These are phyloP conservation scores for Thelonectria discophora DNA, from an alignment of 2,329 filamentous ascomycete species.

Conservation along the genomic window DNA sequence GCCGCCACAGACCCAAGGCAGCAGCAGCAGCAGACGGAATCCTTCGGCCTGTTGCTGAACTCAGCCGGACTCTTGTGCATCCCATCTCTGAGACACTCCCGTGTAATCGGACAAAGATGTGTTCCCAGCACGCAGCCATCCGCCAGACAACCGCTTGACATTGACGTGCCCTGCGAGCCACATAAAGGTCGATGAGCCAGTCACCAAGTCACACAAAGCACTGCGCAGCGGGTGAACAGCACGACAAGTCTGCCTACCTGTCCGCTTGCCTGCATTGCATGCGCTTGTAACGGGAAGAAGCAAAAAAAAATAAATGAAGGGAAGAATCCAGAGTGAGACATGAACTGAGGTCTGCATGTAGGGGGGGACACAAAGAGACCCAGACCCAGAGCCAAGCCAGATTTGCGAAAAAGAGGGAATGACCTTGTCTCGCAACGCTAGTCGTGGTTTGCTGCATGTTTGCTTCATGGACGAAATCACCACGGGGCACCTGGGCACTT, in stretches of 20 bases:
- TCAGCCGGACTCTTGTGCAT: neutral
- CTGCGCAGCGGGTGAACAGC: slow-evolving; percentile 1
- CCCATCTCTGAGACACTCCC: neutral
- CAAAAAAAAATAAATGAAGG: too few species aligned
- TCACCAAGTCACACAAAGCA: neutral
- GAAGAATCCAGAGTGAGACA: slow-evolving; percentile 23
- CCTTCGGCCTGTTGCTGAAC: too few species aligned
- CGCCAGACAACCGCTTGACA: neutral
- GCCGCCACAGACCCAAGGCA: neutral
- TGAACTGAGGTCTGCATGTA: slow-evolving; percentile 22
- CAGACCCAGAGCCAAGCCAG: slow-evolving; percentile 18
- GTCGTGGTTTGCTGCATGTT: slow-evolving; percentile 28
- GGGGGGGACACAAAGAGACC: slow-evolving; percentile 14
- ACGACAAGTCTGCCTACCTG: neutral
- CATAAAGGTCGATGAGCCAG: neutral
- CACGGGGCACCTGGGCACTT: neutral
- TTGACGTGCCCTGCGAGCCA: neutral
- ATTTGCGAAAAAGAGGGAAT: neutral
- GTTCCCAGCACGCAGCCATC: neutral
- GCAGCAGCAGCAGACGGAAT: neutral
- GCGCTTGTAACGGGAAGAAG: slow-evolving; percentile 1
- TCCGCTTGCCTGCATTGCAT: slow-evolving; percentile 7
- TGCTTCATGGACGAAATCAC: slow-evolving; percentile 23
- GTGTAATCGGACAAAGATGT: neutral
- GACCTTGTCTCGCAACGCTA: neutral